Evolutionary conservation across 2,329 filamentous ascomycete species (phyloP), one percentile per base, ranked within the genome.

Genomic region (Xylariaceae sp.): DNA sequence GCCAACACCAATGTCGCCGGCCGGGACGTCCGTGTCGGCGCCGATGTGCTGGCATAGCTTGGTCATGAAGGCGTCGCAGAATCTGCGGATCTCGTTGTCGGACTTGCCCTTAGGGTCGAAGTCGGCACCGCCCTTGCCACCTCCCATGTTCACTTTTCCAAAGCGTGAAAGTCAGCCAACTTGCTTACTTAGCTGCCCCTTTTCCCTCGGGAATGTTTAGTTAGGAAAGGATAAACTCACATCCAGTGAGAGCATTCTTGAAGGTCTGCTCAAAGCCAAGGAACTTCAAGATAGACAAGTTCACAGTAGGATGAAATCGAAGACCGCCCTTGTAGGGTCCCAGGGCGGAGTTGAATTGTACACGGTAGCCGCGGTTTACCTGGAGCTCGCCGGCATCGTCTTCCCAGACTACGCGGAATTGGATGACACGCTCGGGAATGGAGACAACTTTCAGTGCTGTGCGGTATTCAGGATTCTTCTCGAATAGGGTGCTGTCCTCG

Each of bases 71-170:
- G 90, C 74, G 56, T 86, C 83, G 76, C 92, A 97, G 81, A 98
- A 97, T 67, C 88, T 88, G 65, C 93, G 88, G 74, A 97, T 97
- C 80, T 97, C 93, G 68, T 83, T 87, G 73, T 98, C 91, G 45
- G 85, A 87, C 82, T 96, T 97, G 76, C 90, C 91, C 82, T 97
- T 98, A 70, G 93, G 93, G 73, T 97, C 90, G 69, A 98, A 97
- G 77, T 97, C 93, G 68, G 92, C 85, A 64, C 93, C 93, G 73
- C 93, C 93, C 78, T 97, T 97, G 65, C 87, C 93, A 74, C 93
- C 93, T 56, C 93, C 93, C 83, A 98, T 96, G 75, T 82, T 88
- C 64, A 94, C 83, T 87, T 50, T 34, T 17, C 5, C 40, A 32
- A 40, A 29, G 39, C 3, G 6, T 36, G 23, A 21, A 12, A n/a